Base-by-base conservation (phyloP, 2,329 filamentous ascomycete species). In the Botrytis fragariae region DNA sequence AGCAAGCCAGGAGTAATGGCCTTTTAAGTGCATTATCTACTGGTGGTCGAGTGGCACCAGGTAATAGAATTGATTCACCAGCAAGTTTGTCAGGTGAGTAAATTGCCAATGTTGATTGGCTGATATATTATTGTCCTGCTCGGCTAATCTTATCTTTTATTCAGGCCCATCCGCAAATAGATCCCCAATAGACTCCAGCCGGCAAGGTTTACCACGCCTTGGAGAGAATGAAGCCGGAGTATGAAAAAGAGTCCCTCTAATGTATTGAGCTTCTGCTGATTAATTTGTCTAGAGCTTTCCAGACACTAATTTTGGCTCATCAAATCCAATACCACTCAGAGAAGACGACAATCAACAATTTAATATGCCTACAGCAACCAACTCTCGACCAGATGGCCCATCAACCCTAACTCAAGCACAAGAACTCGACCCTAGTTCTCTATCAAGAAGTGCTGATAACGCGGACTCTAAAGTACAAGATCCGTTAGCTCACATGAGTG, bases 11-110 rank as follows among this genome's bases (percentile, higher is more conserved):
- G 72, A 88, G 86, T 20, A 91, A 91, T 78, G 89, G 89, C 14
- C 83, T 91, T 57, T 81, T 91, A 63, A 91, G 89, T 78, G 89
- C 89, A 5, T 81, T 91, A n/a, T 89, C 89, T 61, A 88, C 88
- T 8, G 90, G 87, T 75, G 86, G 82, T 73, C 84, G 88, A 71
- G 81, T 85, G 51, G 82, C 83, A 62, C 86, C 90, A 39, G 75
- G 71, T 29, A 78, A 78, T 65, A 77, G 79, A n/a, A 76, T 80
- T 45, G 74, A 77, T 35, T 80, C 80, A 59, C 77, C 80, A 59
- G 75, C 72, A 68, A 78, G 76, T 61, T 63, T 79, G 45, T 79
- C 79, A 72, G 79, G 79, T 81, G 54, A 74, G 48, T 45, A 32
- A n/a, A 67, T 29, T 44, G 29, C 14, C 29, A 25, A 65, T 25